A percentile compares a stretch with the other conserved stretches of the same genome.
These are phyloP conservation scores for Meyerozyma guilliermondii DNA, from an alignment of 1,139 yeast genomes.

Conservation along the genomic window DNA sequence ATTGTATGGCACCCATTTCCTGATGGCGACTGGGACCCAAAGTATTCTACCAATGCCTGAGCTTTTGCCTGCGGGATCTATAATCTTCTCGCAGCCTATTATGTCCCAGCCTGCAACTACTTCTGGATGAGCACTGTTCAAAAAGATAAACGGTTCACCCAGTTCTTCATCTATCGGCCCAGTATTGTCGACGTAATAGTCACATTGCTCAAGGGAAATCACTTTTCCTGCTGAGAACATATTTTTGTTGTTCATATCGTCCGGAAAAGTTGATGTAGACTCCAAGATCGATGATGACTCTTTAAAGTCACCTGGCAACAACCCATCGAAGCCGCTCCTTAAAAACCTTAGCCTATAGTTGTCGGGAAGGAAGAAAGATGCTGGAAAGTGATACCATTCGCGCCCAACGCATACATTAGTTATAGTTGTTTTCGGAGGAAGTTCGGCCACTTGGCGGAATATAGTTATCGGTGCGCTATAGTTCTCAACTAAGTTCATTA, in stretches of 20 bases:
- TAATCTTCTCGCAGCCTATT: slow-evolving; percentile 37
- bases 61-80: slow-evolving; percentile 42
- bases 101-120: slow-evolving; percentile 34
- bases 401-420: slow-evolving; percentile 79
- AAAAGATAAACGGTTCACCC: slow-evolving; percentile 25
- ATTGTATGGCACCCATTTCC: slow-evolving; percentile 17
- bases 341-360: slow-evolving; percentile 61
- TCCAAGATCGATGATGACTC: slow-evolving; percentile 30
- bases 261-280: slow-evolving; percentile 43
- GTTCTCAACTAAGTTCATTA: slow-evolving; percentile 42
- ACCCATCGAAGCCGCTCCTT: slow-evolving; percentile 75
- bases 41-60: slow-evolving; percentile 42
- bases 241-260: slow-evolving; percentile 71
- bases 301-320: slow-evolving; percentile 80
- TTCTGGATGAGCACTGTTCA: slow-evolving; percentile 8
- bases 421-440: slow-evolving; percentile 5
- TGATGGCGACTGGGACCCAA: slow-evolving; percentile 34
- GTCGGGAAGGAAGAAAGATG: slow-evolving; percentile 71
- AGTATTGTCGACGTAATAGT: slow-evolving; percentile 55
- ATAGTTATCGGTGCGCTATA: slow-evolving; percentile 57
- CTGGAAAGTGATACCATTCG: slow-evolving; percentile 93
- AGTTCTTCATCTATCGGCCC: slow-evolving; percentile 23
- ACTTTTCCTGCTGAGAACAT: slow-evolving; percentile 51
- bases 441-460: slow-evolving; percentile 15
- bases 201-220: slow-evolving; percentile 41